Base-by-base conservation (phyloP, 495 filamentous ascomycete species). In the Aspergillus bridgeri region DNA sequence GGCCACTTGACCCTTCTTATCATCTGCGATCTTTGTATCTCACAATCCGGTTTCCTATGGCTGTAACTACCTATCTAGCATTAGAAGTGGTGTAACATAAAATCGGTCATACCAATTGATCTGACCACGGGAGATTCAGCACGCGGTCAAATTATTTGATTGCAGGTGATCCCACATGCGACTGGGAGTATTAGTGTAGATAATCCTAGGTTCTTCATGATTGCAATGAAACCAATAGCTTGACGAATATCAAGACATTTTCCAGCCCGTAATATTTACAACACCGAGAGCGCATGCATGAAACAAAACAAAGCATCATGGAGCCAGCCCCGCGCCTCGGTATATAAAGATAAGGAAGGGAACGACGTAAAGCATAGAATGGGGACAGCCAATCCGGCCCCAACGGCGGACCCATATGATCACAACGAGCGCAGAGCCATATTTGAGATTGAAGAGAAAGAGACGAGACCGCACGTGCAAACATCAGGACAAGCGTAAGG, bases 31-130 rank as follows among this genome's bases (percentile, higher is more conserved):
- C 1, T 38, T 15, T 38, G 5, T 15, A 11, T 27, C 7, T 27
- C 7, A 4, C 25, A 27, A 3, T 27, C 25, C 25, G 46, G 42
- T 65, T 65, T 61, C 59, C 49, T 61, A 46, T 54, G 60, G 60
- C 20, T 23, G 46, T 48, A 23, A 20, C 46, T 6, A 20, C 61
- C 60, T 17, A 57, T 56, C 47, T 65, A 58, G 59, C 66, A 54
- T 67, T 73, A 70, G 69, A 72, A 62, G 58, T 67, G 58, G 61
- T 75, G 71, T 71, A 74, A 62, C 72, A 65, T 75, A n/a, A n/a
- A 75, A 53, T 64, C 57, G 62, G 60, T 57, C 61, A 56, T 21
- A n/a, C n/a, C n/a, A n/a, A 33, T 48, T 48, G 52, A 51, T 22
- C 59, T 25, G 18, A 33, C 48, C 19, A 47, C 20, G 61, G 56